Evolutionary conservation across 352 stramenopile genomes (phyloP).

Genomic region (Globisporangium uncinulatum): DNA sequence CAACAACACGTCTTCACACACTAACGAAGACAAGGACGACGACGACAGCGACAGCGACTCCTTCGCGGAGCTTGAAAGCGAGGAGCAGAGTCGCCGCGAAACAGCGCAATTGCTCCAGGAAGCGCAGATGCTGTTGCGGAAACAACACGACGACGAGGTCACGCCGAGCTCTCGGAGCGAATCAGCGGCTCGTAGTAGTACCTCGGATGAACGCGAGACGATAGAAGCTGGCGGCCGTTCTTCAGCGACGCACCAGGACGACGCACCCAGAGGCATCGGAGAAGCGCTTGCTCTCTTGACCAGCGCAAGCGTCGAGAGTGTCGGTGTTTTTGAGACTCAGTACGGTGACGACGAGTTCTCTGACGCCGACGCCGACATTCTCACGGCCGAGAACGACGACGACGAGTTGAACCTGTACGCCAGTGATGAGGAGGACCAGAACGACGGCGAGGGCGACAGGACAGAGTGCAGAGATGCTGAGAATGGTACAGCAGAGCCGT

Average conservation of each 20-base stretch:
- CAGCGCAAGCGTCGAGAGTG: background rate
- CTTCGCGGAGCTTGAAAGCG: constrained; percentile 1
- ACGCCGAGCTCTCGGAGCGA: background rate
- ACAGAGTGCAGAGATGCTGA: background rate
- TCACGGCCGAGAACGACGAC: background rate
- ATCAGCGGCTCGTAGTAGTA: background rate
- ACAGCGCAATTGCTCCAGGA: constrained; percentile 37
- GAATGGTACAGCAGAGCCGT: background rate
- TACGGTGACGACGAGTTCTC: constrained; percentile 18
- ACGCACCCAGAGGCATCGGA: background rate
- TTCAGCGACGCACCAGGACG: background rate
- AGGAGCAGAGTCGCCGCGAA: constrained; percentile 23
- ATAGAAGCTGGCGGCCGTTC: too few relatives aligned
- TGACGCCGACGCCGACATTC: background rate
- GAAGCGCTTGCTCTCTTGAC: background rate
- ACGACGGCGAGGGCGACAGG: background rate
- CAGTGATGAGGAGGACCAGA: background rate
- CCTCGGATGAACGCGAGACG: background rate
- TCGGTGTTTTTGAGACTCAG: background rate
- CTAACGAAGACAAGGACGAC: constrained; percentile 6
- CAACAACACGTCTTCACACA: background rate
- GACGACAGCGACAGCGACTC: constrained; percentile 10
- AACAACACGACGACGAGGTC: constrained; percentile 8
- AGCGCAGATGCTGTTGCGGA: constrained; percentile 26
- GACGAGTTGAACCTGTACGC: constrained; percentile 4